Conservation (phyloP, 768 basidiomycete species). For the Boletus vinaceobasis region DNA sequence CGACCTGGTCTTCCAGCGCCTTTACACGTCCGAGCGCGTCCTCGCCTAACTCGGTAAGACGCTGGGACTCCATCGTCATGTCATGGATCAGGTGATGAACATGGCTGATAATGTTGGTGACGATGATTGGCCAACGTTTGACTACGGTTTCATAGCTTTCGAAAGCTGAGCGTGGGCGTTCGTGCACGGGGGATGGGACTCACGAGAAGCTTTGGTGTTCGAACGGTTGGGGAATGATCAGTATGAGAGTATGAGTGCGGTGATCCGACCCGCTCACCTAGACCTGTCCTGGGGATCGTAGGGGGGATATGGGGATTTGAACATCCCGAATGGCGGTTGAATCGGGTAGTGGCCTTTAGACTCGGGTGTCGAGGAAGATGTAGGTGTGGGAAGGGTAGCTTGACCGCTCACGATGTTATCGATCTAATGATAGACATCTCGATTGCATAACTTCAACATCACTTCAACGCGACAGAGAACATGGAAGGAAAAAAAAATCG, state of each 20-base stretch:
- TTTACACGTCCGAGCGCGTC: constrained; percentile 16
- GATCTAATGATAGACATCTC: background rate
- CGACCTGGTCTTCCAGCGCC: constrained; percentile 43
- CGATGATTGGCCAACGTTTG: constrained; percentile 80
- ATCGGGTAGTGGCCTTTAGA: background rate
- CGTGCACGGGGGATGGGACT: constrained; percentile 14
- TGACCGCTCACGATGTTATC: background rate
- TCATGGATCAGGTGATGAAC: constrained; percentile 68
- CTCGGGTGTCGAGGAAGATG: background rate
- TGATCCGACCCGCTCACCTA: constrained; percentile 41
- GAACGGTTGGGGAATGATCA: constrained; percentile 1
- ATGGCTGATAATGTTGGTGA: constrained; percentile 76
- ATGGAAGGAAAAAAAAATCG: background rate
- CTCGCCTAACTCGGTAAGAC: constrained; percentile 9
- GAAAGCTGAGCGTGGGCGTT: background rate
- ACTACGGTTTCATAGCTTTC: constrained; percentile 74
- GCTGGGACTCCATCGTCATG: constrained; percentile 42
- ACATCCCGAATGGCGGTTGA: constrained; percentile 24
- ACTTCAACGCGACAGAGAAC: background rate
- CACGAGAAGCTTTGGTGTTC: constrained; percentile 58
- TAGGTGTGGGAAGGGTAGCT: background rate
- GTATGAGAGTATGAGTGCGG: background rate
- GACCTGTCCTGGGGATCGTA: constrained; percentile 71
- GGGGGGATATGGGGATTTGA: constrained; percentile 57
- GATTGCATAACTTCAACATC: background rate